A percentile compares a stretch with the other conserved stretches of the same genome.
Evolutionary conservation across 306 rosid species (phyloP).

Genomic region (Lupinus albus): DNA sequence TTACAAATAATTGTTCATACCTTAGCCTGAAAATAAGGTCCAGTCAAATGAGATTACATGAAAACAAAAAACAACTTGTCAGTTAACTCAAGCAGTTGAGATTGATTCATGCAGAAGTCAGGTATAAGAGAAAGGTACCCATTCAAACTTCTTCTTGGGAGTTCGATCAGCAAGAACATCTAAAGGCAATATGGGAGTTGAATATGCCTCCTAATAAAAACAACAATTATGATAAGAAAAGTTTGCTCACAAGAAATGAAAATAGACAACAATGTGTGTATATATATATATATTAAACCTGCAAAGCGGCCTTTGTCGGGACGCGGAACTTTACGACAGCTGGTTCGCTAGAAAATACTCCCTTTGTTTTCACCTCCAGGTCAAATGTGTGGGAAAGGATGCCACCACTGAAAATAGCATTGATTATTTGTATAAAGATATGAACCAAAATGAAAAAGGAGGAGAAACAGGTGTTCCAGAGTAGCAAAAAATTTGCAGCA

Average conservation of each 20-base stretch:
- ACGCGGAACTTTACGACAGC: constrained; percentile 85
- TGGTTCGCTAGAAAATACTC: constrained; percentile 68
- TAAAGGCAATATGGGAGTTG: constrained; percentile 87
- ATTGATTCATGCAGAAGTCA: constrained; percentile 11
- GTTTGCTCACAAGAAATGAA: constrained; percentile 10
- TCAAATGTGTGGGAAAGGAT: constrained; percentile 80
- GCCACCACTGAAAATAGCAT: constrained; percentile 61
- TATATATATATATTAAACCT: constrained; percentile 53
- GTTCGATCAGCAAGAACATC: constrained; percentile 90
- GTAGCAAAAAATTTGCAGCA: constrained; percentile 15
- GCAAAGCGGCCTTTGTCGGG: constrained; percentile 84
- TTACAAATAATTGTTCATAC: constrained; percentile 48
- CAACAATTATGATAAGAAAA: constrained; percentile 27
- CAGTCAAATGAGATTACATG: constrained; percentile 49
- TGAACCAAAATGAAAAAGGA: constrained; percentile 18
- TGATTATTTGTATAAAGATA: constrained; percentile 9
- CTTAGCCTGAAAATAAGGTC: constrained; percentile 69
- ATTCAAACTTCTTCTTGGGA: constrained; percentile 86
- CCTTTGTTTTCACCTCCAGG: constrained; percentile 80
- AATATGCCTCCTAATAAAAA: constrained; percentile 64
- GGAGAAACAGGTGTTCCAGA: constrained; percentile 16
- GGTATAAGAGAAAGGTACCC: constrained; percentile 50
- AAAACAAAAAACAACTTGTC: constrained; percentile 44
- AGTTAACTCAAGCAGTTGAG: constrained; percentile 46
- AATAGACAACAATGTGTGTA: constrained; percentile 17